phyloP scores from a whole-genome alignment of 768 basidiomycete genomes.

The Lepiota subincarnata region DNA sequence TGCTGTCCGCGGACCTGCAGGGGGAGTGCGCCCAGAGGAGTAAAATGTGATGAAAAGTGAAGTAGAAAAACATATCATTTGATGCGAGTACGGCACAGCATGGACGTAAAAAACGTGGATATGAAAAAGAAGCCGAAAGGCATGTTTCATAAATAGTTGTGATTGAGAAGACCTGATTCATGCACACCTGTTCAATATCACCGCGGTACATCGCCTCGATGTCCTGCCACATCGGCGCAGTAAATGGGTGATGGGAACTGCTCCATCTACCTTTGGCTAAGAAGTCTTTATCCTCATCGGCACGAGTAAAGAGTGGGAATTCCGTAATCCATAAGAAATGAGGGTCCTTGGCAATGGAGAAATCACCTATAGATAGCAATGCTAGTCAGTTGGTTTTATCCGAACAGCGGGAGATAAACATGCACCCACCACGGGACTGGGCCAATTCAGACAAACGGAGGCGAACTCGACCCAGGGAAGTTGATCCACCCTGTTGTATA shows the following conservation, averaged over 20 bases:
- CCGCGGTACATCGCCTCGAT: slow-evolving; percentile 72
- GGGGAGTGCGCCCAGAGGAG: not conserved
- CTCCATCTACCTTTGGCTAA: slow-evolving; percentile 87
- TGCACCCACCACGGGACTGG: slow-evolving; percentile 51
- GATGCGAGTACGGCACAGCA: not conserved
- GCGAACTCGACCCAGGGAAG: slow-evolving; percentile 69
- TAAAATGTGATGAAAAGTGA: slow-evolving; percentile 5
- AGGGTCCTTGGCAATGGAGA: slow-evolving; percentile 51
- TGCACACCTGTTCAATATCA: slow-evolving; percentile 50
- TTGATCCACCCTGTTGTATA: slow-evolving; percentile 72
- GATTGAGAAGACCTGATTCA: slow-evolving; percentile 6
- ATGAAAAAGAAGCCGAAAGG: slow-evolving; percentile 9
- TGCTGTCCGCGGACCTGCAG: slow-evolving; percentile 87
- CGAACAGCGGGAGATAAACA: slow-evolving; percentile 8
- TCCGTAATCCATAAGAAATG: slow-evolving; percentile 96
- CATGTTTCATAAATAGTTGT: slow-evolving; percentile 7
- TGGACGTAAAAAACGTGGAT: not conserved
- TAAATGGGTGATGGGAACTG: slow-evolving; percentile 94
- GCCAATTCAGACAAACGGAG: slow-evolving; percentile 65
- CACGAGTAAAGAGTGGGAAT: slow-evolving; percentile 86
- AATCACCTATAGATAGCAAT: slow-evolving; percentile 41
- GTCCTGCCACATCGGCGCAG: slow-evolving; percentile 92
- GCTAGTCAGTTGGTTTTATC: slow-evolving; percentile 5
- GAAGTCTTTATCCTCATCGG: slow-evolving; percentile 85
- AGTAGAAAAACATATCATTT: slow-evolving; percentile 5